Base-by-base conservation (phyloP, 257 asterid species). In the Apocynum venetum region DNA sequence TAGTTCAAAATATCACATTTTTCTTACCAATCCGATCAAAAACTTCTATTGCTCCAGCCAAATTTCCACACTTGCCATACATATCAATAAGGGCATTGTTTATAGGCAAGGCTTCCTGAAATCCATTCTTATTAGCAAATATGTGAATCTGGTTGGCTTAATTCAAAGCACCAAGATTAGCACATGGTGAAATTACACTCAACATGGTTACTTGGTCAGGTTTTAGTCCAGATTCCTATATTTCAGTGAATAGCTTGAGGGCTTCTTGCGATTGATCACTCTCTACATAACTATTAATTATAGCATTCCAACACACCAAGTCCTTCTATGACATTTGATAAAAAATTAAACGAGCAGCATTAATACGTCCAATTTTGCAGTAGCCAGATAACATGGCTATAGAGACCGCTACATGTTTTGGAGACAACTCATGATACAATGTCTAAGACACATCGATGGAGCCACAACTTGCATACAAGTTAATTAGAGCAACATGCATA, bases 291-390 rank as follows among this genome's bases (percentile, higher is more conserved):
- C 96, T 90, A 65, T 93, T 84, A 71, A 93, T 89, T 96, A 93
- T 90, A 2, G 98, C 94, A 77, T 96, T 91, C 96, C 97, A 93
- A 77, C 94, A 91, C 48, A 93, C 84, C 77, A 91, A 76, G 82
- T 90, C 97, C 78, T 85, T 90, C n/a, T 85, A 79, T 10, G 67
- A 79, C 82, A 85, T 89, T 80, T 80, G 82, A 80, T 89, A 83
- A 71, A 91, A 93, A 72, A 93, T 78, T 55, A 76, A 67, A 15
- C 88, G 87, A 75, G 96, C 96, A 78, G 90, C 89, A 79, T 87
- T 87, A 51, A 93, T 44, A 73, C 79, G 80, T 43, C 93, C 85
- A 13, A 44, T 77, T 79, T 84, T 90, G 11, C 96, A 89, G 84
- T 93, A 90, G 40, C 98, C 92, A 19, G 88, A 80, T 76, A 93